These are phyloP conservation scores for Lachancea meyersii DNA, from an alignment of 805 yeast genomes.

Conservation along the genomic window DNA sequence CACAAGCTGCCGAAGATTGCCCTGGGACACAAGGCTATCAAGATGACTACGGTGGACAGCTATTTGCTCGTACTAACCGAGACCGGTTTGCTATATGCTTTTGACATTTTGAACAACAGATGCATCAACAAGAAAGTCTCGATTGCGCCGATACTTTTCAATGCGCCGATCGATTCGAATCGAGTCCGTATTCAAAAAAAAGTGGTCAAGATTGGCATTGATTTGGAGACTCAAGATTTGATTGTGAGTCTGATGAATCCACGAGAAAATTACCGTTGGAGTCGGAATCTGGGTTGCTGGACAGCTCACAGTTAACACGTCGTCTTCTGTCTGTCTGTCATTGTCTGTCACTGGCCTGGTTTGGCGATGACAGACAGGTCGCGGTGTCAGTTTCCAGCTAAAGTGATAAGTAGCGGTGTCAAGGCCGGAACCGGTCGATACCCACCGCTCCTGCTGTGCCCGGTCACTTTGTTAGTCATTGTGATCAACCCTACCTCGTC, in stretches of 20 bases:
- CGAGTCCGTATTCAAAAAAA: slow-evolving; percentile 26
- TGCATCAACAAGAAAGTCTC: slow-evolving; percentile 23
- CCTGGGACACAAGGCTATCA: slow-evolving; percentile 45
- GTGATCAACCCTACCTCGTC: too few species aligned
- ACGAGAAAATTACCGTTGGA: slow-evolving; percentile 19
- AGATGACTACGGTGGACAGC: slow-evolving; percentile 32
- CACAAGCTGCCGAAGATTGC: slow-evolving; percentile 37
- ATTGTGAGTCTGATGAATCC: slow-evolving; percentile 12
- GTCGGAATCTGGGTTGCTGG: slow-evolving; percentile 27
- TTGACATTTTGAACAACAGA: slow-evolving; percentile 21
- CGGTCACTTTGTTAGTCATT: too few species aligned
- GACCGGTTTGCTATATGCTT: slow-evolving; percentile 45
- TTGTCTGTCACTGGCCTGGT: neutral
- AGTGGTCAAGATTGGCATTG: slow-evolving; percentile 13
- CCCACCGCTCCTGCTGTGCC: too few species aligned
- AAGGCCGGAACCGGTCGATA: too few species aligned
- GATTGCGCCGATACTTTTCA: slow-evolving; percentile 25
- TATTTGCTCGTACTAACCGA: slow-evolving; percentile 55
- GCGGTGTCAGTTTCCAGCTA: neutral
- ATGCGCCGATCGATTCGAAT: slow-evolving; percentile 21
- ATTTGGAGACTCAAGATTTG: slow-evolving; percentile 1
- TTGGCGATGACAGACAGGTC: too few species aligned
- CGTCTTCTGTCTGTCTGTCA: neutral
- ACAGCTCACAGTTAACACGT: slow-evolving; percentile 1
- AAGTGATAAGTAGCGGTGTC: too few species aligned